Conservation (phyloP, 1,284 basidiomycete genomes). For the Heterobasidion occidentale region DNA sequence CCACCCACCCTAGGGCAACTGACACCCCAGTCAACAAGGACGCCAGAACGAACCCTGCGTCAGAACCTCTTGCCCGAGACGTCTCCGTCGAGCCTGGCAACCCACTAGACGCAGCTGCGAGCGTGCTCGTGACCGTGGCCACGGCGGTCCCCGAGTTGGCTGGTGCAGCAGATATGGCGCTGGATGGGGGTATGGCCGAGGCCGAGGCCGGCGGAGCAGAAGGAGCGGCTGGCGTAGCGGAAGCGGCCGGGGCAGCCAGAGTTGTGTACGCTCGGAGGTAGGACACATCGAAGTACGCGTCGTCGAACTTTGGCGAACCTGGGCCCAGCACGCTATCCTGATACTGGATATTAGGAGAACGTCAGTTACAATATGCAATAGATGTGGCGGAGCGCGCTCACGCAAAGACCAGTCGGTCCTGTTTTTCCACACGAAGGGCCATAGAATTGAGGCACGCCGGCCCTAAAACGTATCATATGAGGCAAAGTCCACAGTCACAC, state of each 20-base stretch:
- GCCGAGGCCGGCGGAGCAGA: too few relatives aligned
- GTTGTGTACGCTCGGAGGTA: slow-evolving; percentile 40
- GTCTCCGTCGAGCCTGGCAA: background rate
- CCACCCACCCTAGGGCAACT: background rate
- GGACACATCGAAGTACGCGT: slow-evolving; percentile 45
- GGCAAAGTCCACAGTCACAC: background rate
- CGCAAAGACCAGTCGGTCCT: slow-evolving; percentile 33
- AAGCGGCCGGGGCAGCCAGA: slow-evolving; percentile 12
- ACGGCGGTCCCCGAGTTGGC: background rate
- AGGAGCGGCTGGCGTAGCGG: background rate
- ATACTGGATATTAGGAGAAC: slow-evolving; percentile 23
- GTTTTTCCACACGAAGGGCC: slow-evolving; percentile 26
- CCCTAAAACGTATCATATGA: background rate
- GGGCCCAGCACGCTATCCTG: slow-evolving; percentile 46
- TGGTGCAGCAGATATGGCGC: too few relatives aligned
- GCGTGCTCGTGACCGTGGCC: slow-evolving; percentile 1
- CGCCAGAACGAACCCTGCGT: background rate
- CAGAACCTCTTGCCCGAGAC: background rate
- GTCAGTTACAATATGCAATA: background rate
- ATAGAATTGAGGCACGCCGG: slow-evolving; percentile 22
- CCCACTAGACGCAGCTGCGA: background rate
- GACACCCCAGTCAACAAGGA: background rate
- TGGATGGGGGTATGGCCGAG: too few relatives aligned
- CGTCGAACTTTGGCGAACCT: slow-evolving; percentile 43
- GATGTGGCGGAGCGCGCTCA: slow-evolving; percentile 6